Percentiles rank a stretch among this genome's conserved stretches.
Evolutionary conservation across 805 yeast species (phyloP).

Genomic region (Suhomyces pyralidae): DNA sequence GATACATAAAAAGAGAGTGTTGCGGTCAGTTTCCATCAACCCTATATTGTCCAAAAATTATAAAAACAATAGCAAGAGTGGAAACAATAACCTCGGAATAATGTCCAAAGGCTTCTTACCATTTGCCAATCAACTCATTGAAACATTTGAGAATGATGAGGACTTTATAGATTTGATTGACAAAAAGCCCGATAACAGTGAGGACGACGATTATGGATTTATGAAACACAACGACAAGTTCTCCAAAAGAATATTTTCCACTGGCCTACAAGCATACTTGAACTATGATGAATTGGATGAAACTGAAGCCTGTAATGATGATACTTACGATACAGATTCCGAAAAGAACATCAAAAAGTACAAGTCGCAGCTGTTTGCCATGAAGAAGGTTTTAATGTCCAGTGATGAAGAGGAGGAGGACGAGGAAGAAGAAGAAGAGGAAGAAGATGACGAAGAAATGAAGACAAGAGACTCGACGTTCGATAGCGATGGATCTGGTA

Average conservation of each 20-base stretch:
- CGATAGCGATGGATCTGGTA: conserved; percentile 5
- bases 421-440: conserved; percentile 11
- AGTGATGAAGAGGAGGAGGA: conserved; percentile 13
- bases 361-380: conserved; percentile 33
- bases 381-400: conserved; percentile 5
- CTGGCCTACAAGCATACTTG: conserved; percentile 24
- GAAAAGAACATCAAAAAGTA: conserved; percentile 28
- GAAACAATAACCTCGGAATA: neutral
- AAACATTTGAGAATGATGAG: neutral
- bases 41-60: conserved; percentile 17
- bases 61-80: neutral
- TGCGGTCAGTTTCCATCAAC: conserved; percentile 36
- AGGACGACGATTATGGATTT: conserved; percentile 32
- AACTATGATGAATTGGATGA: conserved; percentile 19
- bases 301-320: conserved; percentile 7
- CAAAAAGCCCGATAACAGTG: conserved; percentile 5
- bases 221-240: conserved; percentile 24
- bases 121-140: conserved; percentile 2
- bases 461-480: conserved; percentile 2
- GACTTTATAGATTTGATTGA: neutral
- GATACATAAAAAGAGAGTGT: conserved; percentile 41
- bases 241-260: conserved; percentile 24
- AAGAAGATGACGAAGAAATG: conserved; percentile 10
- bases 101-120: conserved; percentile 1
- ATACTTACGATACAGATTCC: conserved; percentile 7